Evolutionary conservation across 1,139 yeast species (phyloP), one percentile per base, ranked within the genome.

Genomic region (Scheffersomyces titani): DNA sequence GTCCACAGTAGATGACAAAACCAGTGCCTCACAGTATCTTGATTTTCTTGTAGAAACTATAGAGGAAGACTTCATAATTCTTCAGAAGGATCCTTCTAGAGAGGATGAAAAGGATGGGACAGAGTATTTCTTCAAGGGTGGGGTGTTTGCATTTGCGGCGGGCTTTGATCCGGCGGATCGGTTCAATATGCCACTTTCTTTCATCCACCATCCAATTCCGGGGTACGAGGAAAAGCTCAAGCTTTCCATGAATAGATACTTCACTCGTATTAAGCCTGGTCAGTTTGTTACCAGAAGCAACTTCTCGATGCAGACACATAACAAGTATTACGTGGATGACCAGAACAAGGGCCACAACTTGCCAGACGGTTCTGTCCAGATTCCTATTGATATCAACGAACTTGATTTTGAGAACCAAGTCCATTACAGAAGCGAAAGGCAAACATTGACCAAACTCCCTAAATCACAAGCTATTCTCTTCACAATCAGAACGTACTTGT

Each of bases 121-220:
- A 11, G 90, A 89, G 69, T 89, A 88, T 68, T 78, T 79, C 57
- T 78, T 88, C 65, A 81, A 88, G 59, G 89, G 84, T 0, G 91
- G 90, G 0, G 75, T 85, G 0, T 83, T 88, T 66, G 86, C 86
- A 3, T 89, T 88, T 72, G 92, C 96, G 0, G 87, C 90, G 2
- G 96, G 94, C 0, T 90, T 90, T 68, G 82, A 87, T 61, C 94
- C 93, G 2, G 65, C 69, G 6, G 79, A 75, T 47, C 80, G 88
- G 57, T 78, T 88, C 65, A 77, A 84, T 59, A 76, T 70, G 52
- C 88, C 88, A 2, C 67, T 86, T 54, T 78, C 88, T 0, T 67
- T 69, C 44, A 80, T 87, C 50, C 92, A 88, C 63, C 80, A 73
- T 18, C 91, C 91, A 0, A 87, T 88, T 24, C 92, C 92, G 0